Evolutionary conservation across 345 rosid genomes (phyloP), one percentile per base, ranked within the genome.

Genomic region (Pistacia atlantica): DNA sequence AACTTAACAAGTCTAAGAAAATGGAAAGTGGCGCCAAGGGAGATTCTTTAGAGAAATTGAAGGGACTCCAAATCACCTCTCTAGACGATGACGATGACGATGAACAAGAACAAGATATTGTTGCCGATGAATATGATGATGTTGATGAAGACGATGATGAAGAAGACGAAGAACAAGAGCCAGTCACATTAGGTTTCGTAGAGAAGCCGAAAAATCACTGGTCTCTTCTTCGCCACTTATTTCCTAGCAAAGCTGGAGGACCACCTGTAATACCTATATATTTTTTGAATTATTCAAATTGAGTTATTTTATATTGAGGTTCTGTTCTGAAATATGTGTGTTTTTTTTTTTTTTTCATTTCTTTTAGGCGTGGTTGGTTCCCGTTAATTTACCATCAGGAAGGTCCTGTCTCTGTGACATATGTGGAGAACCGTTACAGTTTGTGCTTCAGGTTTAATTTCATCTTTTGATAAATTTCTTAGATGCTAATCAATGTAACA

Each of bases 181-280:
- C 89, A 2, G 93, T 92, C 16, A 83, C 81, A 6, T 82, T 95
- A 59, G 98, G 98, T 51, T 92, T 95, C 64, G 56, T 88, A 1
- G 92, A 93, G 75, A 93, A 89, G 78, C 92, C 98, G 10, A 82
- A 64, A 73, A 72, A 81, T 64, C 2, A 38, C 9, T 89, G 94
- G 93, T 95, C 90, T 11, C 90, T 77, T 70, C 91, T 87, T 37
- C 92, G 97, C 10, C 97, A 92, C 28, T 76, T 85, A 6, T 95
- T 93, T 85, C 99, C 98, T 58, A 88, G 90, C 88, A 89, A 92
- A 85, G 93, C 98, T 52, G 98, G 97, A 65, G 97, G 97, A 75
- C 77, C 84, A 22, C 98, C 99, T 80, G 98, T 93, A 88, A 28
- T 56, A 28, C 17, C 25, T 49, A 11, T 31, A 33, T 38, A 71